phyloP scores from a whole-genome alignment of 495 filamentous ascomycete genomes.

The Trichoderma asperelloides region DNA sequence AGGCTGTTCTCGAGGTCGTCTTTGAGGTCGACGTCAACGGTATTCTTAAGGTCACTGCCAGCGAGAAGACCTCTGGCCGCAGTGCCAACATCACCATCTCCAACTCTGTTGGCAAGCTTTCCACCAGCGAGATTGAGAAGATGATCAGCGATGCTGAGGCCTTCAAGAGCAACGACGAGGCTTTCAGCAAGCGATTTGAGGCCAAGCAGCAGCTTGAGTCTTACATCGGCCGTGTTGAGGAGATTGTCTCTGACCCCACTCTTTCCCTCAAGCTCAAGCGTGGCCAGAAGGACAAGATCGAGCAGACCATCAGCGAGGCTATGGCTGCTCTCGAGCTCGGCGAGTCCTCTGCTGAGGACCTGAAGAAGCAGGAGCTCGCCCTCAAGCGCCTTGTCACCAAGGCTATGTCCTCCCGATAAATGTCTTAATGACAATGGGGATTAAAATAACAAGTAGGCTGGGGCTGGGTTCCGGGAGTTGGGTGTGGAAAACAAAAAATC shows the following conservation, averaged over 20 bases:
- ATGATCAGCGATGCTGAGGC: slow-evolving; percentile 97
- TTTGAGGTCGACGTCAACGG: slow-evolving; percentile 99
- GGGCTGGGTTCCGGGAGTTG: background rate
- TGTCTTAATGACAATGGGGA: background rate
- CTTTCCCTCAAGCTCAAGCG: slow-evolving; percentile 98
- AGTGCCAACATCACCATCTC: slow-evolving; percentile 99
- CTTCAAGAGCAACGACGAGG: slow-evolving; percentile 97
- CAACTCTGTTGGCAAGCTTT: slow-evolving; percentile 99
- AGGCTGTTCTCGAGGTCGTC: slow-evolving; percentile 94
- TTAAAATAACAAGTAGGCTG: background rate
- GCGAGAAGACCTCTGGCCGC: slow-evolving; percentile 97
- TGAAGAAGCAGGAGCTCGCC: slow-evolving; percentile 99
- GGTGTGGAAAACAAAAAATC: slow-evolving; percentile 9
- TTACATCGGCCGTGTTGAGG: slow-evolving; percentile 97
- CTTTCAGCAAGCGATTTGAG: slow-evolving; percentile 98
- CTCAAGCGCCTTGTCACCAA: slow-evolving; percentile 97
- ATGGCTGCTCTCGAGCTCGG: slow-evolving; percentile 42
- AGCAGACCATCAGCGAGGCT: slow-evolving; percentile 60
- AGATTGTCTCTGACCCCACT: slow-evolving; percentile 92
- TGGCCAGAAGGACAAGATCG: slow-evolving; percentile 98
- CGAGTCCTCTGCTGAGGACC: slow-evolving; percentile 78
- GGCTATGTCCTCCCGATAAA: slow-evolving; percentile 80
- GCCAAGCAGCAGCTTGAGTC: slow-evolving; percentile 97
- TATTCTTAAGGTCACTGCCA: slow-evolving; percentile 99
- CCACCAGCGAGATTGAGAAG: slow-evolving; percentile 86